Percentiles rank a stretch among this genome's conserved stretches.
These are phyloP conservation scores for Blumeriella jaapii DNA, from an alignment of 2,329 filamentous ascomycete species.

Conservation along the genomic window DNA sequence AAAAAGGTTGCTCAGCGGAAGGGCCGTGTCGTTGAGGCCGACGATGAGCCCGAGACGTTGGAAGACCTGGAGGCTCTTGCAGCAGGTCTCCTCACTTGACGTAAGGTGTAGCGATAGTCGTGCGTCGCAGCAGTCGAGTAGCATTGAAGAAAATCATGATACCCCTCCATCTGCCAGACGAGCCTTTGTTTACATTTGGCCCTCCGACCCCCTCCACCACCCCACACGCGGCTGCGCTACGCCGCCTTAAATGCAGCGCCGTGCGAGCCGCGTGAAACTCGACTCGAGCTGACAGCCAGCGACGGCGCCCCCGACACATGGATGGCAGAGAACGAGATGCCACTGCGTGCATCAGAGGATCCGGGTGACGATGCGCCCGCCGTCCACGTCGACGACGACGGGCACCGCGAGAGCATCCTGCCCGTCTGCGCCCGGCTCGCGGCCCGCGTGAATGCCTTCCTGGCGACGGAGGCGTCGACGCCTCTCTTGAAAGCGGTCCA, in stretches of 20 bases:
- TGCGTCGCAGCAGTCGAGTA: slow-evolving; percentile 3
- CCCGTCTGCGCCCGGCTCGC: slow-evolving; percentile 21
- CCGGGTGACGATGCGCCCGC: slow-evolving; percentile 18
- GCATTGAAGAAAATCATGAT: slow-evolving; percentile 15
- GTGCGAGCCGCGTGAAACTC: slow-evolving; percentile 3
- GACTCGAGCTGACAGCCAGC: slow-evolving; percentile 5
- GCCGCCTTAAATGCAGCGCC: slow-evolving; percentile 6
- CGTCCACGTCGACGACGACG: slow-evolving; percentile 9
- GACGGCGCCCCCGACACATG: slow-evolving; percentile 13
- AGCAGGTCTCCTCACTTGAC: slow-evolving; percentile 50
- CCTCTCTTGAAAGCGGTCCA: slow-evolving; percentile 39
- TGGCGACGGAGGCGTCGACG: slow-evolving; percentile 19
- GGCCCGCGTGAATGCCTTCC: slow-evolving; percentile 21
- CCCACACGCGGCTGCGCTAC: slow-evolving; percentile 13
- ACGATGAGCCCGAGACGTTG: slow-evolving; percentile 63
- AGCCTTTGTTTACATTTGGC: not conserved
- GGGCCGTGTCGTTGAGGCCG: slow-evolving; percentile 46
- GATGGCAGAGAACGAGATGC: slow-evolving; percentile 21
- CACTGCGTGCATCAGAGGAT: slow-evolving; percentile 17
- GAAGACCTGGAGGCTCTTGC: slow-evolving; percentile 72
- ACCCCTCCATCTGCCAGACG: too few relatives aligned
- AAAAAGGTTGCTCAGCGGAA: slow-evolving; percentile 35
- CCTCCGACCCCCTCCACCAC: slow-evolving; percentile 2
- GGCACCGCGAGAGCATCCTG: slow-evolving; percentile 17
- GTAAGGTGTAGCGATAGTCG: not conserved